Evolutionary conservation across 164 flowering plant genomes (phyloP), one percentile per base, ranked within the genome.

Genomic region (Macadamia tetraphylla): DNA sequence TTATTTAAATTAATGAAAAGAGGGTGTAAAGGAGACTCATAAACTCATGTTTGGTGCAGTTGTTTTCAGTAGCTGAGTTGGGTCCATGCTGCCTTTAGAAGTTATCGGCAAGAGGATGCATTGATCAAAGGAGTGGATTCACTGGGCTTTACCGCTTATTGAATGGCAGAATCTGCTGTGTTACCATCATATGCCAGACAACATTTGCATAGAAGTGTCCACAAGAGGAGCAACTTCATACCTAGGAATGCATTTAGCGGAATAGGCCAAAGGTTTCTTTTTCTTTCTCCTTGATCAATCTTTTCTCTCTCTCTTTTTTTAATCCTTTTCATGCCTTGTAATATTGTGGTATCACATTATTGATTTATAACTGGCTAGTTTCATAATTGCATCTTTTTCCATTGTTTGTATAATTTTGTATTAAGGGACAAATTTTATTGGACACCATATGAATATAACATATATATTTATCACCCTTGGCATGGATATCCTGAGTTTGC

Each of bases 91-190:
- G 32, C 11, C 52, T 60, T 2, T 13, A 35, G 14, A 13, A 32
- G 18, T 29, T 23, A 64, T 29, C 51, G 14, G 29, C 9, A 58
- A 63, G 53, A 69, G 14, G 44, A 56, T 73, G 68, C 31, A 66
- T 65, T 73, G 58, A 40, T 53, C 3, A 12, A 56, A 12, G 62
- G 46, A 55, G 6, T 46, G 40, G 59, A 66, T 18, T 18, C 29
- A 2, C 40, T 35, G 40, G 40, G 40, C 40, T 35, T 35, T 17
- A 31, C 18, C 60, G 31, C 62, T 69, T 64, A 30, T 66, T 70
- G 71, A 69, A 85, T 85, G 86, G 85, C 80, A 6, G 83, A 73
- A 69, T 74, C 67, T 71, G 72, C 73, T 42, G 80, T 77, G 46
- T 49, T 77, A 15, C 68, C 80, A 13, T 71, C 81, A 48, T 77